A percentile compares a stretch with the other conserved stretches of the same genome.
Conservation (phyloP, 371 early-diverging fungal species). For the Furculomyces boomerangus region DNA sequence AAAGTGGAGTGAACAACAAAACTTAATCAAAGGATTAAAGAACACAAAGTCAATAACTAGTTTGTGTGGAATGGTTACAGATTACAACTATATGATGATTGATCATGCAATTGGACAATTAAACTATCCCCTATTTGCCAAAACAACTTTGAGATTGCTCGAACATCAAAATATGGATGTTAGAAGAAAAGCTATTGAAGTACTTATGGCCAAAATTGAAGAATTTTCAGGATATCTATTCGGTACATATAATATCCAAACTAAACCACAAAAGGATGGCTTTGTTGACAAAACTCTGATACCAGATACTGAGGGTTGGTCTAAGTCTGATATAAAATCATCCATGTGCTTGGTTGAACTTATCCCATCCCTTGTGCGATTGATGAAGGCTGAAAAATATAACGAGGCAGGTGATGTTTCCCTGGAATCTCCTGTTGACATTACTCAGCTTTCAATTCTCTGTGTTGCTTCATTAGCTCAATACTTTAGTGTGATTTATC, state of each 20-base stretch:
- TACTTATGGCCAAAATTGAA: constrained; percentile 49
- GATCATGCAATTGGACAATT: constrained; percentile 57
- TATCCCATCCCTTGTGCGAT: neutral
- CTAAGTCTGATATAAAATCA: neutral
- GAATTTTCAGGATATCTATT: constrained; percentile 11
- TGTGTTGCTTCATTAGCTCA: constrained; percentile 59
- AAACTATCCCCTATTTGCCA: constrained; percentile 48
- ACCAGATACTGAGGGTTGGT: neutral
- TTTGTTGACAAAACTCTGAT: neutral
- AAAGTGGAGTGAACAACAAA: neutral
- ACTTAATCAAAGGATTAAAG: neutral
- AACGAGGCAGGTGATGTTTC: neutral
- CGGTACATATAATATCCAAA: constrained; percentile 2
- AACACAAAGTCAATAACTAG: neutral
- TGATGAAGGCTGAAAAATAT: neutral
- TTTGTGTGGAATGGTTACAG: neutral
- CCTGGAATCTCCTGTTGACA: constrained; percentile 24
- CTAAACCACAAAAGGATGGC: neutral
- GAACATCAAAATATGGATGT: constrained; percentile 42
- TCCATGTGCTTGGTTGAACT: neutral
- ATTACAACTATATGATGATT: constrained; percentile 15
- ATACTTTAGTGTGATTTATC: constrained; percentile 38
- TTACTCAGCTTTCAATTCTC: constrained; percentile 59
- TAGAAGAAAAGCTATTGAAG: constrained; percentile 59
- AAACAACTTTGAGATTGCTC: constrained; percentile 45